Percentiles rank a stretch among this genome's conserved stretches.
Conservation (phyloP, 2,329 filamentous ascomycete genomes). For the Onygenales sp. region DNA sequence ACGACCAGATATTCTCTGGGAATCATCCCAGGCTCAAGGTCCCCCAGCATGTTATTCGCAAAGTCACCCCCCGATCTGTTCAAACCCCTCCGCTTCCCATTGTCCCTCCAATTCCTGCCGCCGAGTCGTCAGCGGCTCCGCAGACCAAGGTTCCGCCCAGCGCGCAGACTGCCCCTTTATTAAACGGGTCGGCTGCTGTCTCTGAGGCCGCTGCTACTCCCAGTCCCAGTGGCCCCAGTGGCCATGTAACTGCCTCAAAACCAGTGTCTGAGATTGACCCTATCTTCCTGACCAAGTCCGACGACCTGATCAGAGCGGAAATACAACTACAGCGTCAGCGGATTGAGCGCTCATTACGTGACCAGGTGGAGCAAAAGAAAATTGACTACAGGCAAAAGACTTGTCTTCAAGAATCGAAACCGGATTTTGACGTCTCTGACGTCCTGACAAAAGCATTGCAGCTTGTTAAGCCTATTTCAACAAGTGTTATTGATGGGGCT, state of each 20-base stretch:
- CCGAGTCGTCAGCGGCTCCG: constrained; percentile 11
- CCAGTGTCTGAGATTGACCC: constrained; percentile 65
- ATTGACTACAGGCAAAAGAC: constrained; percentile 40
- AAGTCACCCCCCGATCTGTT: constrained; percentile 24
- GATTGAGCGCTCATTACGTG: constrained; percentile 66
- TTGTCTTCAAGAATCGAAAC: constrained; percentile 42
- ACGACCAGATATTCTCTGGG: constrained; percentile 71
- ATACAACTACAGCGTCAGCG: constrained; percentile 69
- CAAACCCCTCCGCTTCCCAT: constrained; percentile 23
- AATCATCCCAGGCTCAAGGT: constrained; percentile 51
- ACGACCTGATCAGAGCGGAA: constrained; percentile 73
- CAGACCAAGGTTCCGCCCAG: constrained; percentile 8
- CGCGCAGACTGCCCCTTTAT: constrained; percentile 8
- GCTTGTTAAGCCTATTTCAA: constrained; percentile 60
- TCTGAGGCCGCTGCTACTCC: constrained; percentile 12
- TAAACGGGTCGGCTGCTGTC: constrained; percentile 14
- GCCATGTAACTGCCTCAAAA: constrained; percentile 24
- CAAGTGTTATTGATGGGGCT: constrained; percentile 43
- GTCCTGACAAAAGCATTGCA: constrained; percentile 62
- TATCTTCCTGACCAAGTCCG: constrained; percentile 76
- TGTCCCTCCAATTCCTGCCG: constrained; percentile 19
- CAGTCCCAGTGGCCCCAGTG: constrained; percentile 14
- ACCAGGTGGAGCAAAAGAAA: constrained; percentile 62
- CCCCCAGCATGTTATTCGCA: constrained; percentile 43
- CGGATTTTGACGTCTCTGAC: constrained; percentile 61